Evolutionary conservation across 2,329 filamentous ascomycete species (phyloP), one percentile per base, ranked within the genome.

Genomic region (Beauveria pseudobassiana): DNA sequence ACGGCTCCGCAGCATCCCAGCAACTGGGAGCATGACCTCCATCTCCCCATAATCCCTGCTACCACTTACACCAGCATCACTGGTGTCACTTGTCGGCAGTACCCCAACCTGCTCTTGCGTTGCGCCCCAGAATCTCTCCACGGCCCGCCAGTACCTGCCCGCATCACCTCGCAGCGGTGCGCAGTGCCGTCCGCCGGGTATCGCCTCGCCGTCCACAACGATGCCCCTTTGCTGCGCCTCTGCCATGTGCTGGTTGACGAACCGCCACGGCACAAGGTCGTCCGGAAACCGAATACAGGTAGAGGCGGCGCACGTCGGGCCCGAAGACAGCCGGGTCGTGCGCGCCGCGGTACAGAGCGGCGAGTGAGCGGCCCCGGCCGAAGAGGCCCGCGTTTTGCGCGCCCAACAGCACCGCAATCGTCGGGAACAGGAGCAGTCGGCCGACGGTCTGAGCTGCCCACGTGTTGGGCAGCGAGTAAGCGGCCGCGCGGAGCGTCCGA

Each of bases 231-330:
- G 40, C 18, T 20, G 26, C n/a, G 61, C 61, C 38, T 59, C 54
- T 1, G 38, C 50, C 61, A 59, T 62, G 49, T 62, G 61, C 54
- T 30, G 43, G n/a, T 59, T 34, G 9, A 62, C 55, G 34, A 48
- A 53, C 10, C 54, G 54, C 54, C 55, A 62, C 28, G 54, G 49
- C 46, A 62, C 55, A 2, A 59, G 26, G 14, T 18, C 14, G 38
- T 62, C 61, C 28, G 20, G 20, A 58, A 16, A 52, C 50, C 34
- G 61, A 59, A 30, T 62, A 62, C 20, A 62, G 49, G 30, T 62
- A 62, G 24, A 62, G n/a, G 34, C 61, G 53, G 38, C 48, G 50
- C 10, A 46, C 54, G 14, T 18, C 30, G 3, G 12, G 34, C 7
- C 61, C 61, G 45, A 62, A 59, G 16, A 59, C 28, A 18, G 2